A percentile compares a stretch with the other conserved stretches of the same genome.
Evolutionary conservation across 2,329 filamentous ascomycete species (phyloP).

Genomic region (Teratosphaeria zuluensis): DNA sequence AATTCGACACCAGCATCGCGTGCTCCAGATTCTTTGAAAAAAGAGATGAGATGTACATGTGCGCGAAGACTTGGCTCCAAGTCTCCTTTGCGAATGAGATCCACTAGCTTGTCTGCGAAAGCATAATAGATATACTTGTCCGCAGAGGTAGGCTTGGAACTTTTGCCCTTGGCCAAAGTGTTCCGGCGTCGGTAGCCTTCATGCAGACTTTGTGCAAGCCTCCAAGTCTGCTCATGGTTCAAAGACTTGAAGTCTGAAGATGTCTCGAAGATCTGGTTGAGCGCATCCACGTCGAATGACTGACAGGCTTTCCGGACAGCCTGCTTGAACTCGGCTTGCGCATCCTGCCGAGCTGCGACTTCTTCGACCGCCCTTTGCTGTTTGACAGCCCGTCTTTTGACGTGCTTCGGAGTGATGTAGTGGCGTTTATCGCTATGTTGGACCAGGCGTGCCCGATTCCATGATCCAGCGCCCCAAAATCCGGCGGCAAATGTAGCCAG

Average conservation of each 20-base stretch:
- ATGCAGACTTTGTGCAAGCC: conserved; percentile 4
- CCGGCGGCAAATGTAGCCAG: not conserved
- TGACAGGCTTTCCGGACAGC: not conserved
- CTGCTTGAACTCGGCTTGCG: not conserved
- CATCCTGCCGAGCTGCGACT: not conserved
- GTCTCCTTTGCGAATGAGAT: conserved; percentile 28
- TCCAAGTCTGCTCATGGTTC: not conserved
- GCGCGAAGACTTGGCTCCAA: conserved; percentile 29
- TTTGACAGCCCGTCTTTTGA: not conserved
- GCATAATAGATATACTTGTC: not conserved
- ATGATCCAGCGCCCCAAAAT: not conserved
- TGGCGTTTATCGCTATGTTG: not conserved
- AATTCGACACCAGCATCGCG: conserved; percentile 25
- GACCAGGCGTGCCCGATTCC: not conserved
- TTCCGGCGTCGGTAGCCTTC: conserved; percentile 3
- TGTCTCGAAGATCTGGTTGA: conserved; percentile 12
- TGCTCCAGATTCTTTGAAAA: conserved; percentile 37
- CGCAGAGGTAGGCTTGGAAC: not conserved
- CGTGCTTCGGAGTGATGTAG: not conserved
- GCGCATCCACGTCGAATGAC: conserved; percentile 6
- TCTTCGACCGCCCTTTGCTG: not conserved
- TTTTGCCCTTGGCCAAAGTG: not conserved
- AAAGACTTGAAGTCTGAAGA: conserved; percentile 9
- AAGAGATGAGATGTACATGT: conserved; percentile 37
- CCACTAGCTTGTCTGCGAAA: conserved; percentile 30